Evolutionary conservation across 768 basidiomycete species (phyloP), one percentile per base, ranked within the genome.

Genomic region (Rhodotorula babjevae): DNA sequence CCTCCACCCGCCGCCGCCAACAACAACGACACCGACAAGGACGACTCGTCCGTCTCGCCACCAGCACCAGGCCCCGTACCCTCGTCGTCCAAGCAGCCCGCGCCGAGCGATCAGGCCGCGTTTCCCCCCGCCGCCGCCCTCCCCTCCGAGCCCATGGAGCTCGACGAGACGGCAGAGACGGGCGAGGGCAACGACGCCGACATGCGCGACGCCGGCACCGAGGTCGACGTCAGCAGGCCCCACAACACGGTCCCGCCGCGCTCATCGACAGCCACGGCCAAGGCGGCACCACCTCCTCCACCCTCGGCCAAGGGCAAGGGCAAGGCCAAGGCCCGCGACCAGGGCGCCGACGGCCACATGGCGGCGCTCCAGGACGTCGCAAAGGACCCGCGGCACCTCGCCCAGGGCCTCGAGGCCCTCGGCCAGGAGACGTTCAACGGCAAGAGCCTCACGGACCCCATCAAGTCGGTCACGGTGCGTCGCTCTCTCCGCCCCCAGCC

Each of bases 401-500:
- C 65, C 0, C 64, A 69, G 10, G 76, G 71, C 1, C 52, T 73
- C 47, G 69, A 70, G 61, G 72, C 63, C 11, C 71, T 76, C 61
- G 67, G 74, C 11, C 69, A 68, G 49, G 69, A 76, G 46, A 71
- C n/a, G 3, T 80, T 77, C 74, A 80, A 87, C 74, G 90, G 91
- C 18, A 80, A 92, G 65, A 87, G 87, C 36, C 83, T 95, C n/a
- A 87, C 89, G 21, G 93, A 94, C 82, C 90, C 92, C 0, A 88
- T 97, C 67, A 95, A 95, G 83, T 87, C 83, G 55, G 88, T 98
- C 27, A 89, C 96, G 86, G 94, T 92, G 79, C 77, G 87, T 81
- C 42, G 12, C 25, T 33, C 46, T 44, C 67, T 56, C 47, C n/a
- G n/a, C n/a, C n/a, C n/a, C n/a, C n/a, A n/a, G n/a, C n/a, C n/a